Base-by-base conservation (phyloP, 2,329 filamentous ascomycete genomes). In the Keithomyces neogunnii region DNA sequence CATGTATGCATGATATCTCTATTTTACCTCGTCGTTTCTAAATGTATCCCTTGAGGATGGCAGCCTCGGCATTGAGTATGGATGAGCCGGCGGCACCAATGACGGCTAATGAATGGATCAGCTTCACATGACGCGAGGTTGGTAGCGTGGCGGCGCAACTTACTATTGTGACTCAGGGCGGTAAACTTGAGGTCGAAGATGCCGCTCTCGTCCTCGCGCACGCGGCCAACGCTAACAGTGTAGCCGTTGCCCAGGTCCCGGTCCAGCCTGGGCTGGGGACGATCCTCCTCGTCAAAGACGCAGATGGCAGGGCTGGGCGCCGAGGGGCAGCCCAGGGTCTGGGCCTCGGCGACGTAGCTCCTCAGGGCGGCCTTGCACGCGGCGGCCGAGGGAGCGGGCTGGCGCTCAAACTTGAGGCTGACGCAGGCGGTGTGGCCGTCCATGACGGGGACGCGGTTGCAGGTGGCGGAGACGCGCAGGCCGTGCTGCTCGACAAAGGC, bases 341-440 rank as follows among this genome's bases (percentile, higher is more conserved):
- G 84, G 3, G 86, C 91, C 60, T 97, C 91, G 45, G 83, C 85
- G 32, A 85, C 80, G 66, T 96, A 97, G 30, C 82, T 80, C 53
- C 88, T 78, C 75, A 97, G 75, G 1, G 89, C 91, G 60, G 81
- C 76, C 69, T 85, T 87, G 59, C 95, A 88, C 56, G 89, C 76
- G 59, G 89, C 86, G 0, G 84, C 85, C 30, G 75, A 81, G 3
- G 92, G 92, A 4, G 84, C 73, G 2, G 88, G 88, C 38, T 85
- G 81, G 60, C 82, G 82, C 65, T 82, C 81, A 69, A 97, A 97
- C 51, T 82, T 78, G 56, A 97, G 75, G 6, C 88, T 93, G 8
- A 97, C 89, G 65, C 91, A 96, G n/a, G 89, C 91, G 51, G 86
- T 95, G 73, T 97, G 93, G 44, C 93, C 93, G 65, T 97, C 92